Evolutionary conservation across 441 rosid species (phyloP).

Genomic region (Sinapis alba): DNA sequence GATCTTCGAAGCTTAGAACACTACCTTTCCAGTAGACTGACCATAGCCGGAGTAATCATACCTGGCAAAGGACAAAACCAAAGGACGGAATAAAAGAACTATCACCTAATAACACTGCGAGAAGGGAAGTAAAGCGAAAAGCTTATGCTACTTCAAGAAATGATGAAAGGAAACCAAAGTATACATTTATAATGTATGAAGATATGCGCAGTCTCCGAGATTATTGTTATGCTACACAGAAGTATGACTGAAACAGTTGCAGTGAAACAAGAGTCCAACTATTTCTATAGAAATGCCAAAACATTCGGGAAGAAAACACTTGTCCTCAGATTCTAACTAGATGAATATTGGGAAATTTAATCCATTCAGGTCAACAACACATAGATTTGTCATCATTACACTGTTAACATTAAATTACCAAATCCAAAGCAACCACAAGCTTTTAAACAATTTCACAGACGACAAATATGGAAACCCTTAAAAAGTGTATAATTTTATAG

Average conservation of each 20-base stretch:
- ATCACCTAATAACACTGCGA: background rate
- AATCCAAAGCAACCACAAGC: background rate
- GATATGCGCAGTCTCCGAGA: background rate
- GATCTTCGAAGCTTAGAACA: conserved; percentile 22
- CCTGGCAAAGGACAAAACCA: conserved; percentile 40
- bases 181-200: background rate
- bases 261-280: background rate
- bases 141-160: background rate
- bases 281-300: background rate
- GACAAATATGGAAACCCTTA: background rate
- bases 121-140: background rate
- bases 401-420: background rate
- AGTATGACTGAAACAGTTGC: background rate
- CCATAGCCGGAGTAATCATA: conserved; percentile 85
- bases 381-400: background rate
- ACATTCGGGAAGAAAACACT: background rate
- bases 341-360: background rate
- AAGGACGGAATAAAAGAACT: background rate
- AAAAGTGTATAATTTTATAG: background rate
- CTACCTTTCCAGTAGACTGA: conserved; percentile 77
- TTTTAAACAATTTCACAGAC: background rate
- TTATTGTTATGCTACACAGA: background rate
- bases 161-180: background rate
- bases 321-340: background rate
- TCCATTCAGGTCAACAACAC: background rate